These are phyloP conservation scores for Fistulifera pelliculosa DNA, from an alignment of 108 stramenopile genomes.

Conservation along the genomic window DNA sequence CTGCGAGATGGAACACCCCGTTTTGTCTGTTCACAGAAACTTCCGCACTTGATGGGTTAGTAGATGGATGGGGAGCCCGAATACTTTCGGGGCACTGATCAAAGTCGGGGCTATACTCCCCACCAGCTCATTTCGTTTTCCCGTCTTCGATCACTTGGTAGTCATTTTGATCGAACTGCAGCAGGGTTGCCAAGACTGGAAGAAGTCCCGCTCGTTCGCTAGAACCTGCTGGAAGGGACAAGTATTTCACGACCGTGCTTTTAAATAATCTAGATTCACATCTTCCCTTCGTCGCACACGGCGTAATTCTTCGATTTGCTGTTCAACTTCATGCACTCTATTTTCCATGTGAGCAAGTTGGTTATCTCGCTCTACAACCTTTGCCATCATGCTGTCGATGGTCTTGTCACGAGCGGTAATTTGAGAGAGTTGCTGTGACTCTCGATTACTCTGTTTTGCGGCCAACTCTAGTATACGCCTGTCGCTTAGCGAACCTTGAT, in stretches of 20 bases:
- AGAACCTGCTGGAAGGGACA: slow-evolving; percentile 77
- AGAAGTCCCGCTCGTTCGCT: slow-evolving; percentile 72
- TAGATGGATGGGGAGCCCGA: background rate
- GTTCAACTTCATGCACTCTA: slow-evolving; percentile 47
- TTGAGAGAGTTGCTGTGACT: slow-evolving; percentile 56
- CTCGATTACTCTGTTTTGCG: slow-evolving; percentile 79
- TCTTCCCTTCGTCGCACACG: slow-evolving; percentile 75
- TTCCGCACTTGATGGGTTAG: slow-evolving; percentile 5
- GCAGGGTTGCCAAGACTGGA: slow-evolving; percentile 77
- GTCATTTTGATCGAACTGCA: slow-evolving; percentile 71
- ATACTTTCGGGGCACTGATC: slow-evolving; percentile 27
- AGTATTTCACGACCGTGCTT: slow-evolving; percentile 83
- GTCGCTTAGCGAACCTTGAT: slow-evolving; percentile 78
- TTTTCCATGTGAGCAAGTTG: slow-evolving; percentile 69
- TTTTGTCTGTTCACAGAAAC: slow-evolving; percentile 14
- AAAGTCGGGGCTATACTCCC: slow-evolving; percentile 57
- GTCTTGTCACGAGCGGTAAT: slow-evolving; percentile 72
- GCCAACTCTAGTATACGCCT: slow-evolving; percentile 83
- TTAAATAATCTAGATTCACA: slow-evolving; percentile 89
- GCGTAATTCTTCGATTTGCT: slow-evolving; percentile 67
- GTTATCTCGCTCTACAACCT: slow-evolving; percentile 57
- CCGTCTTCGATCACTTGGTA: slow-evolving; percentile 81
- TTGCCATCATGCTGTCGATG: slow-evolving; percentile 51
- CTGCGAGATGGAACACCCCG: slow-evolving; percentile 8
- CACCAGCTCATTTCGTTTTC: slow-evolving; percentile 75